Evolutionary conservation across 2,329 filamentous ascomycete genomes (phyloP).

Genomic region (Calonectria pseudoreteaudii): DNA sequence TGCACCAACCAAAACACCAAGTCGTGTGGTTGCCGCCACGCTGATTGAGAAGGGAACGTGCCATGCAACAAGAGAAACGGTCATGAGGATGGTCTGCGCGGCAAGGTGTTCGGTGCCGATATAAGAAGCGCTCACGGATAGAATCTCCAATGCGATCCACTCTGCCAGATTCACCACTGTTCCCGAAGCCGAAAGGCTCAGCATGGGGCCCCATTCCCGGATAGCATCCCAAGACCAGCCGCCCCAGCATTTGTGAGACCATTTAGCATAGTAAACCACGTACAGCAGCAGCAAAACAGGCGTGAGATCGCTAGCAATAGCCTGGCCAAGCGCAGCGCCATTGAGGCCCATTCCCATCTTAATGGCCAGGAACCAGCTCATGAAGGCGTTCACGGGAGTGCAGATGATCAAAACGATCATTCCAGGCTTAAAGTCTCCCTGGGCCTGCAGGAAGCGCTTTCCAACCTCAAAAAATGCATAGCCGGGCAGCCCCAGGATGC

Average conservation of each 20-base stretch:
- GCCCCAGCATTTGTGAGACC: constrained; percentile 48
- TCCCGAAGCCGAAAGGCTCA: constrained; percentile 52
- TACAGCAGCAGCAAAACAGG: constrained; percentile 61
- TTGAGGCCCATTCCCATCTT: constrained; percentile 57
- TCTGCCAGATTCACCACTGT: constrained; percentile 55
- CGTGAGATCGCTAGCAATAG: constrained; percentile 61
- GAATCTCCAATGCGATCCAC: constrained; percentile 57
- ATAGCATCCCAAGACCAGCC: constrained; percentile 52
- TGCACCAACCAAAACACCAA: constrained; percentile 13
- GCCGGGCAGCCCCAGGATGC: constrained; percentile 62
- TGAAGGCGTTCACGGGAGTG: constrained; percentile 60
- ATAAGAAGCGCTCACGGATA: constrained; percentile 58
- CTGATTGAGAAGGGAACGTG: constrained; percentile 57
- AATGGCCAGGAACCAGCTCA: constrained; percentile 63
- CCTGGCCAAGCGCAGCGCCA: constrained; percentile 62
- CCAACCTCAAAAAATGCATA: constrained; percentile 66
- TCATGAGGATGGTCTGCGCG: constrained; percentile 55
- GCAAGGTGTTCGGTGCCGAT: constrained; percentile 56
- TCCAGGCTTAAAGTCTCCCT: constrained; percentile 63
- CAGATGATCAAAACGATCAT: constrained; percentile 60
- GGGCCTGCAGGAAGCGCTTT: constrained; percentile 66
- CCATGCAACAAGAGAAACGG: constrained; percentile 54
- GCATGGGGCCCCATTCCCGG: constrained; percentile 55
- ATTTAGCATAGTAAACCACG: constrained; percentile 53
- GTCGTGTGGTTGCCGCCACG: constrained; percentile 49